A percentile compares a stretch with the other conserved stretches of the same genome.
These are phyloP conservation scores for Tetrapisispora iriomotensis DNA, from an alignment of 805 yeast species.

Conservation along the genomic window DNA sequence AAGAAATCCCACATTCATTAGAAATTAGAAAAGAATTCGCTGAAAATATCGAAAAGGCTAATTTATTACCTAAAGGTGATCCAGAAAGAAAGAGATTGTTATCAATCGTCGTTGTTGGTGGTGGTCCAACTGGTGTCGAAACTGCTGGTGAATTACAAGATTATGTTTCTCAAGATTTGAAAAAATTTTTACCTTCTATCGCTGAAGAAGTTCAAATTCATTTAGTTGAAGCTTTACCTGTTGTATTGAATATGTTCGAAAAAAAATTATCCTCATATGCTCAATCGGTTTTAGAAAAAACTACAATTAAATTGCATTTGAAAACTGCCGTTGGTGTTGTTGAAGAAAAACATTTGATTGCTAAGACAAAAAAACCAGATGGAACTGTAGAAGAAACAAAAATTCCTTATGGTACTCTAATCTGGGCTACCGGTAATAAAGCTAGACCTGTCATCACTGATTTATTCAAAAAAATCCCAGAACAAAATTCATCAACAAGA, in stretches of 20 bases:
- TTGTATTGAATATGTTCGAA: slow-evolving; percentile 54
- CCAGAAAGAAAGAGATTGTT: slow-evolving; percentile 79
- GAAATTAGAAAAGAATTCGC: slow-evolving; percentile 72
- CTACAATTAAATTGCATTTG: slow-evolving; percentile 64
- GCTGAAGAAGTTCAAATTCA: slow-evolving; percentile 77
- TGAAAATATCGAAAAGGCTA: slow-evolving; percentile 84
- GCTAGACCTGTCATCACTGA: slow-evolving; percentile 65
- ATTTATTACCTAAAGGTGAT: slow-evolving; percentile 65
- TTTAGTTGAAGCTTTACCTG: slow-evolving; percentile 83
- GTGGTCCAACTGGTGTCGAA: slow-evolving; percentile 98
- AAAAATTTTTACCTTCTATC: slow-evolving; percentile 79
- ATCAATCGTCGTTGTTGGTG: slow-evolving; percentile 87
- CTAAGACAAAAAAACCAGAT: slow-evolving; percentile 60
- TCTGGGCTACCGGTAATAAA: slow-evolving; percentile 96
- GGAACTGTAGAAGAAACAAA: slow-evolving; percentile 49
- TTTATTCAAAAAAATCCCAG: slow-evolving; percentile 61
- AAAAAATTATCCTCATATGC: slow-evolving; percentile 36
- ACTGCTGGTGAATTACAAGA: slow-evolving; percentile 95
- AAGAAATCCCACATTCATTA: slow-evolving; percentile 81
- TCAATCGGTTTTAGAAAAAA: slow-evolving; percentile 33
- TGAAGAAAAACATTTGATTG: slow-evolving; percentile 59
- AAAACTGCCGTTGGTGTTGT: slow-evolving; percentile 87
- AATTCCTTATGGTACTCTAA: slow-evolving; percentile 84
- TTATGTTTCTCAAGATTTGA: slow-evolving; percentile 83
- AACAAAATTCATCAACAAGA: slow-evolving; percentile 74